Base-by-base conservation (phyloP, 2,329 filamentous ascomycete species). In the Diaporthe sp. region DNA sequence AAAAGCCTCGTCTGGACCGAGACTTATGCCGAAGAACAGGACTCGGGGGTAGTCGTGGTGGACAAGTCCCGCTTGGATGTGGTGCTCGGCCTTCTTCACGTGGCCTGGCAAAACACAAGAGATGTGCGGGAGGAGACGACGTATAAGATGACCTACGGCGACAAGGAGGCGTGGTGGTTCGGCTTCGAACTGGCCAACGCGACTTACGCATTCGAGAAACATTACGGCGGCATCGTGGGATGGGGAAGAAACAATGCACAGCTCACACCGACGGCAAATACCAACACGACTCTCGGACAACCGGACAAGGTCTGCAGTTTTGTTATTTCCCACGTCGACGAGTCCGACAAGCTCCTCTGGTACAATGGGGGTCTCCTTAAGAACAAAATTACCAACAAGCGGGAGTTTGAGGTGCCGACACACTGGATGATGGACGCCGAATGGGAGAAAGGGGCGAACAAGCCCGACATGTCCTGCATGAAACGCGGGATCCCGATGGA, bases 161-260 rank as follows among this genome's bases (percentile, higher is more conserved):
- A 88, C 55, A 87, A 87, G 76, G 86, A 87, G 76, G 84, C 82
- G 0, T 88, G 82, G 81, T 88, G 86, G 86, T 80, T 88, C 22
- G 86, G 85, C 0, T 80, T 86, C 9, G 86, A 87, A 73, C 79
- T 87, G 1, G 81, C 82, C 6, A 82, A 82, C 3, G 81, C 83
- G 0, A 77, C 67, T 0, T 87, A 87, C 72, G 78, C 81, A 0
- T 87, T 88, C 73, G 84, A 85, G 13, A 73, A 78, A 25, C 83
- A 86, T 59, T 87, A 87, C 62, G 86, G 82, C 1, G 81, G 83
- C 2, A 84, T 87, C 7, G 76, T 85, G 1, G 86, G 86, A 0
- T 83, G 84, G 82, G 62, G 62, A 10, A n/a, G 44, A 49, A 37
- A 51, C 44, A 15, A 25, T 7, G 12, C 44, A 22, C 44, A 25